Percentiles rank a stretch among this genome's conserved stretches.
Evolutionary conservation across 208 protist species (phyloP).

Genomic region (Spongospora subterranea): DNA sequence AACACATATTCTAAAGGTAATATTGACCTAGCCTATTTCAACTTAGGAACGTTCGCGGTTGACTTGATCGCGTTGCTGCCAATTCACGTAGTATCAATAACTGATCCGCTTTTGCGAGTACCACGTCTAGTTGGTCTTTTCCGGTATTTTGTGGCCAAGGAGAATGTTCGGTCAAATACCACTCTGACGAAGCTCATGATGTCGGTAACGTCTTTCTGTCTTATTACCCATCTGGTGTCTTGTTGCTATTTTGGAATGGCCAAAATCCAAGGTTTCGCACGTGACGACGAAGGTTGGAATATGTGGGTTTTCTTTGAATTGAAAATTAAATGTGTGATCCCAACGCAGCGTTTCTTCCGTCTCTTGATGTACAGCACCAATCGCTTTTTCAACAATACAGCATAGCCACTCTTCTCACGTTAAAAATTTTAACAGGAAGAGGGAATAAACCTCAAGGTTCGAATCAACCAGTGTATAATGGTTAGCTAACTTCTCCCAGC

Average conservation of each 20-base stretch:
- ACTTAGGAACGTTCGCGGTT: background rate
- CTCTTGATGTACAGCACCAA: background rate
- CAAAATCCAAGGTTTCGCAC: constrained; percentile 6
- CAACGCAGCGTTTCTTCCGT: background rate
- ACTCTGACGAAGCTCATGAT: background rate
- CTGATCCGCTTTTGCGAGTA: background rate
- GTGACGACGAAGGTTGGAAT: background rate
- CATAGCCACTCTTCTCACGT: background rate
- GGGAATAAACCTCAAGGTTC: constrained; percentile 31
- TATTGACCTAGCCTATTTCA: no score
- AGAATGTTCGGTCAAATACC: background rate
- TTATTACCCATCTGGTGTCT: background rate
- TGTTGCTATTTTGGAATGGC: constrained; percentile 32
- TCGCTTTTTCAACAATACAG: constrained; percentile 13
- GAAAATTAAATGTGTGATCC: background rate
- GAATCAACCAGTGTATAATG: background rate
- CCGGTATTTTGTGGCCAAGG: background rate
- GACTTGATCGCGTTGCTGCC: background rate
- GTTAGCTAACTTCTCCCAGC: background rate
- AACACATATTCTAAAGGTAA: no score
- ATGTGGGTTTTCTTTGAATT: background rate
- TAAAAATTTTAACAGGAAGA: constrained; percentile 27
- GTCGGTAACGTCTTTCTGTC: background rate
- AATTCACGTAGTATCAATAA: background rate
- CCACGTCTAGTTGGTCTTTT: constrained; percentile 21